Base-by-base conservation (phyloP, 2,329 filamentous ascomycete genomes). In the Phaeomoniella chlamydospora region DNA sequence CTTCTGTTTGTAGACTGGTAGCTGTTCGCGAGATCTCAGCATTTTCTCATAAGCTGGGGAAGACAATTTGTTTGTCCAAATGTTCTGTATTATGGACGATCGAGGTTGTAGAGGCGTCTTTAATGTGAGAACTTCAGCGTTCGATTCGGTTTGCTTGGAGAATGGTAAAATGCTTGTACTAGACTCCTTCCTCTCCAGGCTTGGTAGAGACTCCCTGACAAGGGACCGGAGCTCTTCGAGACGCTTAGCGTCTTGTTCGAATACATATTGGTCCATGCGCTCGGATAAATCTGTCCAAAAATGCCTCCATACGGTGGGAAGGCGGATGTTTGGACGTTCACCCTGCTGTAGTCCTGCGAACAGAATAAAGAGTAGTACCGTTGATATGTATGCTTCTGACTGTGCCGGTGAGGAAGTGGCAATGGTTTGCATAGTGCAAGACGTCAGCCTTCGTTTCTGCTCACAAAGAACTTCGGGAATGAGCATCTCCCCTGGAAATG, bases 1-100 rank as follows among this genome's bases (percentile, higher is more conserved):
- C 45, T 77, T 79, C 54, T 90, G 94, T 10, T 72, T 68, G 73
- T 82, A 94, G 65, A 98, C 94, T 0, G 90, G 90, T 13, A 98
- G 70, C 47, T 80, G 80, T 65, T 75, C 78, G 38, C 90, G 77
- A 18, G 70, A 75, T 53, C 70, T 59, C 56, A 88, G 68, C 90
- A 98, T 96, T 5, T 65, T 64, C 46, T 85, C 77, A 49, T 82
- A 96, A 34, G 70, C 52, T 9, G 59, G 43, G 0, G 63, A 62
- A 5, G 64, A 64, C 2, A 57, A 49, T 44, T 73, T 74, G 5
- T 62, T 56, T 12, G 47, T 44, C 72, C 72, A 77, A 15, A 71
- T 26, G 22, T 26, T n/a, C n/a, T 26, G 6, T 9, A 26, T n/a
- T 26, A 6, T 26, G 6, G 22, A 26, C 9, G n/a, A 26, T n/a